Base-by-base conservation (phyloP, 768 basidiomycete genomes). In the Lentinus brumalis region DNA sequence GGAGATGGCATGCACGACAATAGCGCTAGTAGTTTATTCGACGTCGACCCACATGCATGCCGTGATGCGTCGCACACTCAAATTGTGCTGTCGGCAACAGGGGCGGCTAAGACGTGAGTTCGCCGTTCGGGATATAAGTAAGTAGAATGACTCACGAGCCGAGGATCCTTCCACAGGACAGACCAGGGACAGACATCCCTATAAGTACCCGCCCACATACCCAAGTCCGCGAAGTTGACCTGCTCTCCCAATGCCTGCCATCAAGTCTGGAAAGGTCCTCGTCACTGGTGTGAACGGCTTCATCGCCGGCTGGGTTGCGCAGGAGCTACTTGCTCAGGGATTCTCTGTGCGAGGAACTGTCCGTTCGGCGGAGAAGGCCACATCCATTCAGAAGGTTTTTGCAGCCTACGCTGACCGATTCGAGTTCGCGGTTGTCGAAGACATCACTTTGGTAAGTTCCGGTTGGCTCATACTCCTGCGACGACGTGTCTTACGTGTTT, bases 371-470 rank as follows among this genome's bases (percentile, higher is more conserved):
- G 74, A 75, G 11, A 92, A 91, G 69, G 85, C 82, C 2, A 73
- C 80, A 1, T 81, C 83, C 65, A 73, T 92, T 59, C 71, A 74
- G 55, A 76, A 86, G 21, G 62, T 78, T 53, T 87, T 89, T 70
- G 74, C 77, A 5, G 67, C 73, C 0, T 79, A 81, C 57, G 85
- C 81, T 0, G 81, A 82, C 58, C 80, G 76, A 44, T 83, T 91
- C 60, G 84, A 88, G 61, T 72, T 85, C 44, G 82, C 82, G n/a
- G 74, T 90, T n/a, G 89, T 93, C 0, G 79, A 83, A 45, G 91
- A 94, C 66, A 87, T 93, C 58, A 76, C 76, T 9, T 66, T 76
- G 73, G 83, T 83, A 44, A 49, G 75, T 52, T 5, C 12, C 40
- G 32, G 21, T 16, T 18, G 0, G 8, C 21, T 26, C 21, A 26